Evolutionary conservation across 352 stramenopile genomes (phyloP).

Genomic region (Blastocystis sp.): DNA sequence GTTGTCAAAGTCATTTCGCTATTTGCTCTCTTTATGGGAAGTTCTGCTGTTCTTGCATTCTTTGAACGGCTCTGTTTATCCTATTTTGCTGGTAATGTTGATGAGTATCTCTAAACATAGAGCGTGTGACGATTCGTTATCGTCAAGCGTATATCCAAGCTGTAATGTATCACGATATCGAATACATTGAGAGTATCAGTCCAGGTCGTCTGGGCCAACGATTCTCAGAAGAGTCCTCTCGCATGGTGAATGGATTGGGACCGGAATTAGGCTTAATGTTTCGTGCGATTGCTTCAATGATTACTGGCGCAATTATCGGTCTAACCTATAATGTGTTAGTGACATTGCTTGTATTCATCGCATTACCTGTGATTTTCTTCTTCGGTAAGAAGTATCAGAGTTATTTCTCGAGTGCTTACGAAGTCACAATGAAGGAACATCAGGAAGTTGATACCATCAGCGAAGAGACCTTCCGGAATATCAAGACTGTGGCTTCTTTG

Average conservation of each 20-base stretch:
- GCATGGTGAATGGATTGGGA: slow-evolving; percentile 46
- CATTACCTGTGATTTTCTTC: slow-evolving; percentile 17
- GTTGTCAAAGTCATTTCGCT: not conserved
- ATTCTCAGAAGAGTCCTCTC: slow-evolving; percentile 44
- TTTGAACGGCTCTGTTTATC: slow-evolving; percentile 13
- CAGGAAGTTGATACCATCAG: slow-evolving; percentile 70
- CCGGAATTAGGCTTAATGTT: slow-evolving; percentile 40
- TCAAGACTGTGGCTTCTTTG: slow-evolving; percentile 75
- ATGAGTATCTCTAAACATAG: not conserved
- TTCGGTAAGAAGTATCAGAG: slow-evolving; percentile 31
- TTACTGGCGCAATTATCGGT: slow-evolving; percentile 33
- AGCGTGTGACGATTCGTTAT: slow-evolving; percentile 28
- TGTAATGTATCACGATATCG: slow-evolving; percentile 32
- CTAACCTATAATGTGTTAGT: slow-evolving; percentile 22
- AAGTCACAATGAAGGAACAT: slow-evolving; percentile 18
- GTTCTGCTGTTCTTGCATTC: not conserved
- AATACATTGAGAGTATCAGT: slow-evolving; percentile 49
- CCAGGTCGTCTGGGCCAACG: slow-evolving; percentile 50
- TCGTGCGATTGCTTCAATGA: not conserved
- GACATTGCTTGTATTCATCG: slow-evolving; percentile 28
- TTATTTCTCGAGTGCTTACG: not conserved
- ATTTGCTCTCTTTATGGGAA: not conserved
- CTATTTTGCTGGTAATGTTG: slow-evolving; percentile 9
- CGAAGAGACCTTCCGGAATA: slow-evolving; percentile 73
- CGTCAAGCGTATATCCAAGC: slow-evolving; percentile 19